A percentile compares a stretch with the other conserved stretches of the same genome.
Evolutionary conservation across 352 stramenopile genomes (phyloP).

Genomic region (Pythium utonaiense): DNA sequence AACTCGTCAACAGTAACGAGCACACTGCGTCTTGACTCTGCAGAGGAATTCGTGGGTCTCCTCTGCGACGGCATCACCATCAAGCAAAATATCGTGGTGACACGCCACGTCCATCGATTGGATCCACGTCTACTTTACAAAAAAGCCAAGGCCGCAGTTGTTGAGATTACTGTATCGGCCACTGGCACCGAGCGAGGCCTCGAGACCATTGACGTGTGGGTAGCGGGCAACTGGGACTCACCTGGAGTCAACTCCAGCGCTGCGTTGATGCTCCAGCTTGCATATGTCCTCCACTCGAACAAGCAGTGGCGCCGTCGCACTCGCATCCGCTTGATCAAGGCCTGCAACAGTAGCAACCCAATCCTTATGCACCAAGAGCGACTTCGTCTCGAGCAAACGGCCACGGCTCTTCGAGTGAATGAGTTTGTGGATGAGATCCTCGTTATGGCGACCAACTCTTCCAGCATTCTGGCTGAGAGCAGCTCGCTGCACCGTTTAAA

Average conservation of each 20-base stretch:
- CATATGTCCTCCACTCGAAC: slow-evolving; percentile 33
- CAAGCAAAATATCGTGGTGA: slow-evolving; percentile 55
- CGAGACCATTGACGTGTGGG: slow-evolving; percentile 62
- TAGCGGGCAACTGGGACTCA: slow-evolving; percentile 32
- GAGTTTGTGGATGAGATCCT: slow-evolving; percentile 41
- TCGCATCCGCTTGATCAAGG: slow-evolving; percentile 30
- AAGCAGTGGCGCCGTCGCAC: slow-evolving; percentile 24
- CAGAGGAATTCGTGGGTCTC: slow-evolving; percentile 40
- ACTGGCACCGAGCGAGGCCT: background rate
- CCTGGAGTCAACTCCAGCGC: slow-evolving; percentile 28
- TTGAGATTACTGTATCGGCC: slow-evolving; percentile 8
- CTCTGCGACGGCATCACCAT: slow-evolving; percentile 49
- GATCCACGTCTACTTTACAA: slow-evolving; percentile 40
- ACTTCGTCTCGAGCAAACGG: slow-evolving; percentile 24
- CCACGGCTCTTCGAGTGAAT: slow-evolving; percentile 29
- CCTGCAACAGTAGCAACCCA: slow-evolving; percentile 18
- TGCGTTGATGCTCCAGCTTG: slow-evolving; percentile 41
- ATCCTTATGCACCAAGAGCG: slow-evolving; percentile 29
- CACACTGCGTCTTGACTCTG: slow-evolving; percentile 4
- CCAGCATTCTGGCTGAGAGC: slow-evolving; percentile 31
- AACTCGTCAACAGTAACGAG: background rate
- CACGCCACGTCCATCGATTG: slow-evolving; percentile 42
- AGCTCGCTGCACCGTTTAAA: slow-evolving; percentile 6
- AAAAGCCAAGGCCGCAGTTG: slow-evolving; percentile 3
- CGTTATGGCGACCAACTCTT: slow-evolving; percentile 37